phyloP scores from a whole-genome alignment of 768 basidiomycete species.

The Boletellus sp. region DNA sequence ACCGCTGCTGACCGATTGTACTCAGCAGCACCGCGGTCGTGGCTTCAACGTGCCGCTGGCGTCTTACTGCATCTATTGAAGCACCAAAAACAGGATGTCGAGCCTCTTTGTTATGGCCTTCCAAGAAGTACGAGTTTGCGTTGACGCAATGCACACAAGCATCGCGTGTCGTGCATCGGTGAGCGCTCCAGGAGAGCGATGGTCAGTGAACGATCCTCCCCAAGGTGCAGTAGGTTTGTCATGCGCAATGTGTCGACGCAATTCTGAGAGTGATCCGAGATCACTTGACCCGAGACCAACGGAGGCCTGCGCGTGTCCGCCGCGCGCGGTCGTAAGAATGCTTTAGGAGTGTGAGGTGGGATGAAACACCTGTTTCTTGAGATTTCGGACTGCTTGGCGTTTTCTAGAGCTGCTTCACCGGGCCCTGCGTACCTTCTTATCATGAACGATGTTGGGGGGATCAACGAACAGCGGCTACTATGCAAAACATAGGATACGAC shows the following conservation, averaged over 20 bases:
- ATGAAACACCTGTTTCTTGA: constrained; percentile 99
- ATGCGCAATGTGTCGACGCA: constrained; percentile 96
- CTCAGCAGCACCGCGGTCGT: too few relatives aligned
- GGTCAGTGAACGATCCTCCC: constrained; percentile 98
- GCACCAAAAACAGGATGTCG: too few relatives aligned
- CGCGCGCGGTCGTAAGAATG: constrained; percentile 90
- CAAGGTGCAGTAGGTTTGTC: constrained; percentile 96
- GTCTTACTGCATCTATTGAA: too few relatives aligned
- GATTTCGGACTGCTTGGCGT: constrained; percentile 90
- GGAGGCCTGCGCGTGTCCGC: constrained; percentile 95
- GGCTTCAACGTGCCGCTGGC: too few relatives aligned
- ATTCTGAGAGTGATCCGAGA: constrained; percentile 92
- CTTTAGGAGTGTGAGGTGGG: constrained; percentile 97
- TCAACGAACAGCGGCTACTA: not conserved
- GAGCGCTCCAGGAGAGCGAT: constrained; percentile 95
- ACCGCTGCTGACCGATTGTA: too few relatives aligned
- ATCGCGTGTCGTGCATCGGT: constrained; percentile 90
- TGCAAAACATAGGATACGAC: constrained; percentile 31
- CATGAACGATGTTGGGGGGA: constrained; percentile 82
- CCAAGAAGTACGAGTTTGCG: too few relatives aligned
- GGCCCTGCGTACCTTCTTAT: constrained; percentile 88
- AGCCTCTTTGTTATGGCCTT: too few relatives aligned
- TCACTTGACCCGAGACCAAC: constrained; percentile 84
- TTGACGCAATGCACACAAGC: constrained; percentile 82
- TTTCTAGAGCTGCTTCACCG: constrained; percentile 90